Conservation (phyloP, 441 rosid species). For the Geranium incanum region DNA sequence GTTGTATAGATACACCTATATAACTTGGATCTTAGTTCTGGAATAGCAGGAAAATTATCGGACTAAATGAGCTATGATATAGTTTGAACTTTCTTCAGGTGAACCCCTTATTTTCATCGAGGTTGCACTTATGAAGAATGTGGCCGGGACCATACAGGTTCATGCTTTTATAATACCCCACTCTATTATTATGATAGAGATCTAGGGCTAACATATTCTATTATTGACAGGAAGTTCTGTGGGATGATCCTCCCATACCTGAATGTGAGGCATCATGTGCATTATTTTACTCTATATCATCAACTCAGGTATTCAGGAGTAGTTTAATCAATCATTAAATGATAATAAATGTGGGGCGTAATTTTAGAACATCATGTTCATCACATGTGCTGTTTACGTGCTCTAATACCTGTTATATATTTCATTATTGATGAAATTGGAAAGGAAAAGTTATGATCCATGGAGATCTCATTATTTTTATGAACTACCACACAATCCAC, state of each 20-base stretch:
- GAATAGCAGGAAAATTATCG: background rate
- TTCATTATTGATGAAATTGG: background rate
- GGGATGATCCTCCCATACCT: conserved; percentile 83
- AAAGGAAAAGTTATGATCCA: background rate
- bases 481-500: background rate
- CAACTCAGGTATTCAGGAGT: conserved; percentile 59
- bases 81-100: conserved; percentile 35
- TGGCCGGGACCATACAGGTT: conserved; percentile 83
- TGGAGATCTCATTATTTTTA: background rate
- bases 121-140: conserved; percentile 76
- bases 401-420: background rate
- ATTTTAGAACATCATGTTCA: background rate
- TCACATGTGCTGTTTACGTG: background rate
- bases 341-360: background rate
- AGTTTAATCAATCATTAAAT: background rate
- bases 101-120: conserved; percentile 97
- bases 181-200: background rate
- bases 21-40: background rate
- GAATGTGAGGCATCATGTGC: conserved; percentile 77
- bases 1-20: background rate
- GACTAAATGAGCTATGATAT: background rate
- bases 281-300: conserved; percentile 90
- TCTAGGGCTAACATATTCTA: conserved; percentile 11
- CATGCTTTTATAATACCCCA: conserved; percentile 13
- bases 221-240: conserved; percentile 61